These are phyloP conservation scores for Stephanodiscus triporus DNA, from an alignment of 108 stramenopile genomes.

Conservation along the genomic window DNA sequence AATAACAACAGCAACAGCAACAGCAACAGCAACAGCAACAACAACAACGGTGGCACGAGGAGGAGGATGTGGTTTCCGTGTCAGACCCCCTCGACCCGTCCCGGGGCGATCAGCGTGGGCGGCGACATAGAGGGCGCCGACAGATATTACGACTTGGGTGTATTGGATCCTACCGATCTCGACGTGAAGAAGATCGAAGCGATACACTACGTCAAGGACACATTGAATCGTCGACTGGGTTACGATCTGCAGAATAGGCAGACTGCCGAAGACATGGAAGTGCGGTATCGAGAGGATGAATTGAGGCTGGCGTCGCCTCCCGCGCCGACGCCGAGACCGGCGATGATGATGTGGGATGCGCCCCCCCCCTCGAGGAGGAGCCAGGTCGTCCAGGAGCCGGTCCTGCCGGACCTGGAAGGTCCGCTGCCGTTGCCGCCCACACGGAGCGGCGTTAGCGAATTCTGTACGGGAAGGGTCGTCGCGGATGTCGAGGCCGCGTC, in stretches of 20 bases:
- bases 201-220: slow-evolving; percentile 14
- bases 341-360: slow-evolving; percentile 26
- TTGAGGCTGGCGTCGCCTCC: too few relatives aligned
- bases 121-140: neutral
- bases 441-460: neutral
- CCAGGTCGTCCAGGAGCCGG: slow-evolving; percentile 19
- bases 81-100: neutral
- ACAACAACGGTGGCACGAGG: neutral
- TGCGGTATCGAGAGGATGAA: slow-evolving; percentile 22
- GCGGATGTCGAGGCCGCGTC: neutral
- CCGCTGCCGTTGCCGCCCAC: slow-evolving; percentile 36
- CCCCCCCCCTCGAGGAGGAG: slow-evolving; percentile 10
- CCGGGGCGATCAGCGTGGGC: neutral
- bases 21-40: neutral
- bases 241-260: slow-evolving; percentile 4
- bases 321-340: slow-evolving; percentile 12
- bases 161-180: slow-evolving; percentile 9
- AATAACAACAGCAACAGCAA: neutral
- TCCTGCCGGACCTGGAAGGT: neutral
- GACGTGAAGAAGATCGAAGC: slow-evolving; percentile 19
- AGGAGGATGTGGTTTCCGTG: neutral
- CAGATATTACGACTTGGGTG: neutral
- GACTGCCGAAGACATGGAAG: slow-evolving; percentile 28
- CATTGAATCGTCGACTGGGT: slow-evolving; percentile 16
- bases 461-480: neutral